Percentiles rank a stretch among this genome's conserved stretches.
These are phyloP conservation scores for Datura wrightii DNA, from an alignment of 257 asterid genomes.

Conservation along the genomic window DNA sequence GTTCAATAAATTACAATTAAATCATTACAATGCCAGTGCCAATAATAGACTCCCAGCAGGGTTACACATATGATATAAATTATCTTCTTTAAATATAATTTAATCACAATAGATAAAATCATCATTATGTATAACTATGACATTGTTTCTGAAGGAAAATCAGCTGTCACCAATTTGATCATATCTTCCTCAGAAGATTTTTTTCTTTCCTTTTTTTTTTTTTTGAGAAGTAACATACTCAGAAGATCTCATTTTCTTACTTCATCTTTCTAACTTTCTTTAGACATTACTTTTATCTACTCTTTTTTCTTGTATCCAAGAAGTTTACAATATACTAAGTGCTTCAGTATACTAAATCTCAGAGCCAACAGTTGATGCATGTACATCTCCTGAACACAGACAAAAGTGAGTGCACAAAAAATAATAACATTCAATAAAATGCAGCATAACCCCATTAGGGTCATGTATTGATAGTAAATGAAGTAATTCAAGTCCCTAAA, in stretches of 20 bases:
- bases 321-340: neutral
- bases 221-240: neutral
- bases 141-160: neutral
- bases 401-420: neutral
- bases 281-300: neutral
- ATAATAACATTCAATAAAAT: neutral
- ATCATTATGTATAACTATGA: neutral
- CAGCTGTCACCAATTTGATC: neutral
- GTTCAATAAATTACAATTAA: neutral
- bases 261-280: neutral
- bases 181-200: neutral
- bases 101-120: neutral
- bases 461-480: neutral
- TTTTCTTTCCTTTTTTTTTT: neutral
- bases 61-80: neutral
- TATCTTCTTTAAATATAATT: neutral
- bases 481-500: neutral
- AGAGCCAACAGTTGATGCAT: neutral
- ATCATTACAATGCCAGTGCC: neutral
- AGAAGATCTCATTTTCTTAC: neutral
- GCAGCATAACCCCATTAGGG: neutral
- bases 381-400: neutral
- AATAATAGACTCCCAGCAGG: neutral
- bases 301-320: neutral
- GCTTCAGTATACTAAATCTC: neutral